A percentile compares a stretch with the other conserved stretches of the same genome.
Conservation (phyloP, 225 moss, liverwort and hornwort species). For the Pseudoscleropodium purum region DNA sequence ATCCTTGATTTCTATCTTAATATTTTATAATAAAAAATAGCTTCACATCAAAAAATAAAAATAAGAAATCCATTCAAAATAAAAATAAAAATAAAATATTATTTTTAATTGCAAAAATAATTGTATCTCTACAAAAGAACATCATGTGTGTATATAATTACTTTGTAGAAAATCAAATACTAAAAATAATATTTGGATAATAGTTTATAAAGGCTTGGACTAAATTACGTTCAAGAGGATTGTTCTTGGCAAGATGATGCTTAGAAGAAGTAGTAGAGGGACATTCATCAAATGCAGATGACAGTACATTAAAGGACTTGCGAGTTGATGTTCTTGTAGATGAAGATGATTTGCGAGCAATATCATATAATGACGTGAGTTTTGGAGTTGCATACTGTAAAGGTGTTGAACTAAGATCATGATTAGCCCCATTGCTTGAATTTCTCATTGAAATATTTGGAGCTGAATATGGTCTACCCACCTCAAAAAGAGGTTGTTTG, state of each 20-base stretch:
- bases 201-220: neutral
- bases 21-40: neutral
- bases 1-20: too few relatives aligned
- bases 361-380: constrained; percentile 49
- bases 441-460: neutral
- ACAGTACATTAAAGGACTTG: neutral
- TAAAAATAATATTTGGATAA: neutral
- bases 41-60: neutral
- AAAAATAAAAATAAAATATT: rapidly evolving
- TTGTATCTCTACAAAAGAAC: neutral
- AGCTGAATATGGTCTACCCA: constrained; percentile 37
- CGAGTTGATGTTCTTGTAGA: neutral
- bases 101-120: too few relatives aligned
- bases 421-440: neutral
- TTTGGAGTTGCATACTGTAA: constrained; percentile 57
- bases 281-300: neutral
- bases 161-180: neutral
- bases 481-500: constrained; percentile 9
- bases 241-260: neutral
- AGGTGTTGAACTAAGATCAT: constrained; percentile 14
- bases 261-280: neutral
- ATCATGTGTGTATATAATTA: too few relatives aligned
- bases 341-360: neutral
- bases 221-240: neutral
- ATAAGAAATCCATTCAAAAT: neutral